Conservation (phyloP, 2,329 filamentous ascomycete genomes). For the Emergomyces africanus region DNA sequence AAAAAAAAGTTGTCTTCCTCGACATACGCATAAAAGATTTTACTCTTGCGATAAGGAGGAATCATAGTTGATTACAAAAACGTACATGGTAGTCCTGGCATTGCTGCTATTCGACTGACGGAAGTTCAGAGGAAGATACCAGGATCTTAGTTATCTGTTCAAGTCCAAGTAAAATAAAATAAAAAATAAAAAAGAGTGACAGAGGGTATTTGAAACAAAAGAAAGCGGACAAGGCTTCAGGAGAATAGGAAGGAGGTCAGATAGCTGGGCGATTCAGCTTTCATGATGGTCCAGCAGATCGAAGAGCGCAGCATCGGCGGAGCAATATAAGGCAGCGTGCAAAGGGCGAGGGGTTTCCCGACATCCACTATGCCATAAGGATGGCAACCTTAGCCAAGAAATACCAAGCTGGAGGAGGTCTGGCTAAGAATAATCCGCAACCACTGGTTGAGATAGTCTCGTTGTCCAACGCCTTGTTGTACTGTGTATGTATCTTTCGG, state of each 20-base stretch:
- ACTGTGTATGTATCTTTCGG: background rate
- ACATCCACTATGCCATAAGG: background rate
- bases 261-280: conserved; percentile 2
- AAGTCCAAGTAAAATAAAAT: background rate
- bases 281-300: conserved; percentile 1
- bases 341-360: background rate
- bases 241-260: background rate
- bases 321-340: background rate
- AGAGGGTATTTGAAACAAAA: conserved; percentile 1
- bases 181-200: conserved; percentile 3
- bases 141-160: background rate
- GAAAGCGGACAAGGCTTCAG: background rate
- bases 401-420: background rate
- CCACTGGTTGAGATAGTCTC: background rate
- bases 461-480: background rate
- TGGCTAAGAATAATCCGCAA: background rate
- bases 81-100: conserved; percentile 35
- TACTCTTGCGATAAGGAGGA: background rate
- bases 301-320: background rate
- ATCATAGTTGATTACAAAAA: background rate
- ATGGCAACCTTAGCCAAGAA: background rate
- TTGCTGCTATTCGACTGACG: conserved; percentile 14
- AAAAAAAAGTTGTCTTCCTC: background rate
- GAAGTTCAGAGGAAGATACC: too few relatives aligned
- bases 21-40: too few relatives aligned